Conservation (phyloP, 176 grass and related monocot genomes). For the Carex cristatella region DNA sequence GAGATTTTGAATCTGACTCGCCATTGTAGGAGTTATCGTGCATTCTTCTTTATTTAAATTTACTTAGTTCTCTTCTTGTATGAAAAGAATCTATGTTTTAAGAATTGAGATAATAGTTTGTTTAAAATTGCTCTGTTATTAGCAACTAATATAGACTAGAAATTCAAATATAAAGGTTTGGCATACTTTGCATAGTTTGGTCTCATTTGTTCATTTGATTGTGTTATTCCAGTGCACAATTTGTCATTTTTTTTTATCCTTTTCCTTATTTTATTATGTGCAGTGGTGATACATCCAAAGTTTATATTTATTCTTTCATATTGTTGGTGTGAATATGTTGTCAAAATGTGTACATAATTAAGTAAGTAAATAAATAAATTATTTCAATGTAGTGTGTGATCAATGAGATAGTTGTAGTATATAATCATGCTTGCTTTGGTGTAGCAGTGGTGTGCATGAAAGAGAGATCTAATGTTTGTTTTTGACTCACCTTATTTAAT, state of each 20-base stretch:
- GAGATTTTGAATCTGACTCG: slow-evolving; percentile 36
- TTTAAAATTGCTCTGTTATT: slow-evolving; percentile 10
- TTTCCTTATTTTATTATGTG: background rate
- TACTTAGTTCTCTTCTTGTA: slow-evolving; percentile 38
- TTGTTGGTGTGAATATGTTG: background rate
- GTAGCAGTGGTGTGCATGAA: background rate
- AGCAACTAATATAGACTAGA: slow-evolving; percentile 2
- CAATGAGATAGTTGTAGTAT: background rate
- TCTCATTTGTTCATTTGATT: background rate
- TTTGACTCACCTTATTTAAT: background rate
- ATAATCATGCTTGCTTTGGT: background rate
- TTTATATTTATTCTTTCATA: background rate
- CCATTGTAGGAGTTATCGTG: slow-evolving; percentile 30
- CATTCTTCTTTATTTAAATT: slow-evolving; percentile 31
- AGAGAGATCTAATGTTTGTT: background rate
- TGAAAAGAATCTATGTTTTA: slow-evolving; percentile 46
- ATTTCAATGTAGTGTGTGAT: background rate
- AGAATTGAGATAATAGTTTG: slow-evolving; percentile 34
- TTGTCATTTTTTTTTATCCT: background rate
- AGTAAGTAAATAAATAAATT: background rate
- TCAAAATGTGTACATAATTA: background rate
- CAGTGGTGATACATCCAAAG: background rate
- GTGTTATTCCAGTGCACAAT: background rate
- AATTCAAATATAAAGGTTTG: background rate
- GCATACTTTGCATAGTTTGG: background rate